Evolutionary conservation across 495 filamentous ascomycete species (phyloP), one percentile per base, ranked within the genome.

Genomic region (Neurospora cerealis): DNA sequence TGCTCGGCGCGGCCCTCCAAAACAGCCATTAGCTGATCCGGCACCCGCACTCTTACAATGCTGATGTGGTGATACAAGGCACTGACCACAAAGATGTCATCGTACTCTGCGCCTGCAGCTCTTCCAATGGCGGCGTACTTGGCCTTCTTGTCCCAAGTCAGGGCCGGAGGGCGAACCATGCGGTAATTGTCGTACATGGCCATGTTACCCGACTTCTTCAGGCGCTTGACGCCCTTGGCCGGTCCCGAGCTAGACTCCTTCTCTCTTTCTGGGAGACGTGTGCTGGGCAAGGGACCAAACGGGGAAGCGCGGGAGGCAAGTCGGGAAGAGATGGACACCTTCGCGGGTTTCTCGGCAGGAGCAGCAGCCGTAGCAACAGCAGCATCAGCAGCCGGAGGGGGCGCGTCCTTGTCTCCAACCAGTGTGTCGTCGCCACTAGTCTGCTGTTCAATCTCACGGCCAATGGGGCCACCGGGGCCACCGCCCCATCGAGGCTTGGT

Each of bases 41-140:
- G 93, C 69, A 97, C 88, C 37, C 91, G 88, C 36, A 95, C 86
- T 71, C 93, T 87, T 60, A 96, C 76, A 69, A 97, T 88, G 71
- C 88, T 88, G 46, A 97, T 81, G 74, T 97, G 94, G 80, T 96
- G 93, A 80, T 94, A 93, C 70, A 97, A 83, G 4, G 90, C 88
- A 69, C 91, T 94, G 69, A 97, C 77, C 77, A 97, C 88, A 82
- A 93, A 97, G 46, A 97, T 87, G 86, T 97, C 86, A 75, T 88
- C 85, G 75, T 83, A 86, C 34, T 76, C 80, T 4, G 71, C 78
- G 11, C 82, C 82, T 9, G 46, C 66, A 4, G 82, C 81, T 81
- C 88, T 90, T 5, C 94, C 94, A 78, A 97, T 91, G 44, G 90
- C 88, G 76, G 83, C 78, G 80, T 97, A 97, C 70, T 83, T 84